phyloP scores from a whole-genome alignment of 2,329 filamentous ascomycete genomes.

The Botrytis byssoidea region DNA sequence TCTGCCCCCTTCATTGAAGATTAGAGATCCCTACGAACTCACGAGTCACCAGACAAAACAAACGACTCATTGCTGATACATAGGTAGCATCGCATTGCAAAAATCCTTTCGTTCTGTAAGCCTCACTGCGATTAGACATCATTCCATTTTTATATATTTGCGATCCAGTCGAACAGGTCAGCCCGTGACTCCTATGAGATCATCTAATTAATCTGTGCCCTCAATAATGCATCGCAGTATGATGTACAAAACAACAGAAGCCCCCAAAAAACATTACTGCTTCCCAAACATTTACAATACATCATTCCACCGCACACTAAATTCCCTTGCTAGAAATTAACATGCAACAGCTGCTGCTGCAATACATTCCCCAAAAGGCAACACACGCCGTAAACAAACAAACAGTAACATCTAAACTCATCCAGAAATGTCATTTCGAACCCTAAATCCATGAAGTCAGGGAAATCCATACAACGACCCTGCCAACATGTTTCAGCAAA shows the following conservation, averaged over 20 bases:
- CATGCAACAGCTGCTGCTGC: neutral
- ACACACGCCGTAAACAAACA: neutral
- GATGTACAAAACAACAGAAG: neutral
- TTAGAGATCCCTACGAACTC: neutral
- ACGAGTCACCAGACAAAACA: neutral
- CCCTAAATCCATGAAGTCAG: neutral
- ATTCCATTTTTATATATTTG: neutral
- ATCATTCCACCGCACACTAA: neutral
- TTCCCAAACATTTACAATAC: neutral
- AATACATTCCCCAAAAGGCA: neutral
- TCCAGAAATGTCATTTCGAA: neutral
- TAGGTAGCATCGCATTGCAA: neutral
- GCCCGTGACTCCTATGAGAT: neutral
- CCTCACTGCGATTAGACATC: neutral
- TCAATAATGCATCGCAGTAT: neutral
- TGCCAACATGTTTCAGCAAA: neutral
- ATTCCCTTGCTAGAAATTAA: neutral
- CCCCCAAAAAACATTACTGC: neutral
- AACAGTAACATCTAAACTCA: neutral
- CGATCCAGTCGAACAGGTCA: neutral
- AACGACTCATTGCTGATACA: neutral
- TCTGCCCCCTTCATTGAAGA: neutral
- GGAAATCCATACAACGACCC: neutral
- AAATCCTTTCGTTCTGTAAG: neutral
- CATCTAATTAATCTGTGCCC: neutral